Percentiles rank a stretch among this genome's conserved stretches.
Evolutionary conservation across 108 stramenopile species (phyloP).

Genomic region (Conticribra weissflogii): DNA sequence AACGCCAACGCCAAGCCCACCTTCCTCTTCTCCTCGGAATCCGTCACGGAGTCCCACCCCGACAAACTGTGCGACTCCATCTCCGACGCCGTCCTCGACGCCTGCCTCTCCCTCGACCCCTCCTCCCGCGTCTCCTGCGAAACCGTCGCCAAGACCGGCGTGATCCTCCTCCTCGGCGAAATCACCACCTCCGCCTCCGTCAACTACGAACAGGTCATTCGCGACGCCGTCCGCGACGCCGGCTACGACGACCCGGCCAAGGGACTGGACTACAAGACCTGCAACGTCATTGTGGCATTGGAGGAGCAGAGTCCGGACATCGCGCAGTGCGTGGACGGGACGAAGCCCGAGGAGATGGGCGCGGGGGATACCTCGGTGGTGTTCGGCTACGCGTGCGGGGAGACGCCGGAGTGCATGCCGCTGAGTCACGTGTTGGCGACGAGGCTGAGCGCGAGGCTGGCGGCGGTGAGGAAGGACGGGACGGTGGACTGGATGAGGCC

Average conservation of each 20-base stretch:
- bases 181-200: conserved; percentile 95
- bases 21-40: conserved; percentile 95
- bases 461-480: conserved; percentile 96
- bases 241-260: conserved; percentile 96
- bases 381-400: conserved; percentile 98
- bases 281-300: conserved; percentile 97
- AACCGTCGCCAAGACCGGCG: conserved; percentile 96
- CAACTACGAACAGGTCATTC: conserved; percentile 97
- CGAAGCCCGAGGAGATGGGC: conserved; percentile 92
- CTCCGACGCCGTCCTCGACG: conserved; percentile 96
- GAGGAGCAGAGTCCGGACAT: conserved; percentile 98
- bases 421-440: conserved; percentile 95
- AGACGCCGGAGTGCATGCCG: conserved; percentile 94
- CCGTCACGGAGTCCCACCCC: conserved; percentile 98
- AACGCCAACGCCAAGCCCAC: conserved; percentile 33
- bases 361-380: conserved; percentile 99
- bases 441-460: conserved; percentile 83
- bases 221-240: conserved; percentile 95
- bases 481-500: conserved; percentile 95
- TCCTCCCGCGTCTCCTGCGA: conserved; percentile 96
- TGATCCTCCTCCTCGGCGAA: conserved; percentile 98
- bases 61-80: conserved; percentile 98
- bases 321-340: conserved; percentile 93
- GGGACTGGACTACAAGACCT: conserved; percentile 97
- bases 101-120: conserved; percentile 93